Percentiles rank a stretch among this genome's conserved stretches.
phyloP scores from a whole-genome alignment of 805 yeast genomes.

The Ogataea trehaloabstinens region DNA sequence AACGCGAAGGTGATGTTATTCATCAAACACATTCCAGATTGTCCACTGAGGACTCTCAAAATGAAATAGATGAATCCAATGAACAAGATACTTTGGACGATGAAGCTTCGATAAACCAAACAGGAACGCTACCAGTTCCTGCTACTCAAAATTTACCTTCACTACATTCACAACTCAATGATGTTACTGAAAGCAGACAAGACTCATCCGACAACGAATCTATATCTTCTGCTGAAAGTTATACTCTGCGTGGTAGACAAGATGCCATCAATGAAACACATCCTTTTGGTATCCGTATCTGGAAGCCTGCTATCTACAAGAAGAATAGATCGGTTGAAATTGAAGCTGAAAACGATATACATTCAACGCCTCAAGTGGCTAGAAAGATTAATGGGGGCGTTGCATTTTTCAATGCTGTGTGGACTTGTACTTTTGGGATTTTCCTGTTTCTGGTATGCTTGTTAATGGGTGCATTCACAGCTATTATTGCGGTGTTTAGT shows the following conservation, averaged over 20 bases:
- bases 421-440: conserved; percentile 75
- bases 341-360: conserved; percentile 91
- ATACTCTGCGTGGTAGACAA: conserved; percentile 87
- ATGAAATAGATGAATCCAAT: conserved; percentile 11
- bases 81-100: conserved; percentile 15
- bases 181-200: conserved; percentile 12
- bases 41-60: conserved; percentile 9
- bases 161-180: conserved; percentile 10
- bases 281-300: conserved; percentile 96
- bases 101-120: conserved; percentile 7
- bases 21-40: conserved; percentile 16
- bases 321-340: conserved; percentile 87
- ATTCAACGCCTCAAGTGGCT: conserved; percentile 56
- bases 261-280: conserved; percentile 95
- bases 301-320: conserved; percentile 97
- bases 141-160: conserved; percentile 1
- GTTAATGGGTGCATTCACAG: conserved; percentile 45
- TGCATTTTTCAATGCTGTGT: conserved; percentile 62
- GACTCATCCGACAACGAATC: conserved; percentile 37
- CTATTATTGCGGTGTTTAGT: conserved; percentile 41
- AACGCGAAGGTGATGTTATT: conserved; percentile 27
- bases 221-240: conserved; percentile 65
- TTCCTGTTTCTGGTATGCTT: conserved; percentile 53
- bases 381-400: conserved; percentile 60
- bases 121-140: neutral